Evolutionary conservation across 2,329 filamentous ascomycete species (phyloP), one percentile per base, ranked within the genome.

Genomic region (Verticillium nubilum): DNA sequence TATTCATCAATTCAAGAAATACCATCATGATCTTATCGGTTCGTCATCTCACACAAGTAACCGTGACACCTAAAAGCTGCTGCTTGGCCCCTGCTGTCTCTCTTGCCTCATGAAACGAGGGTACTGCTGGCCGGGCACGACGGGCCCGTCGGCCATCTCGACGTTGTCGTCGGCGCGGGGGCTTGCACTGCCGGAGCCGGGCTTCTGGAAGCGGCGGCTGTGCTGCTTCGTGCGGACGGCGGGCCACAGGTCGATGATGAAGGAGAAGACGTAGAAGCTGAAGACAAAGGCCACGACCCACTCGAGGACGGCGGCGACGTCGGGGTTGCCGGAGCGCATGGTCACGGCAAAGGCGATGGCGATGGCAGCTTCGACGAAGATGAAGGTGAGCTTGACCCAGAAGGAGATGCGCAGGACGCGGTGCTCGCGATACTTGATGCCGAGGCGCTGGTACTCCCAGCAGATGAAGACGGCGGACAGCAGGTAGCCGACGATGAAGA

Each of bases 401-500:
- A 98, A 98, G 59, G 90, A 95, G 61, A 81, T 73, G 54, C 87
- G 84, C 12, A 99, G 83, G 64, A 95, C 77, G 58, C 81, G 83
- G 74, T 94, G 85, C 61, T 92, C 78, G 63, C 88, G 88, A 58
- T 73, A 85, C 84, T 88, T 52, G 58, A 89, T 86, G 27, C 92
- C 92, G 1, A 98, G 82, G 2, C 91, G 87, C 68, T 95, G 89
- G 73, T 96, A 97, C 73, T 97, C 92, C 77, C 86, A 87, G 78
- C 93, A 97, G 65, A 94, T 89, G 74, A 93, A 94, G 66, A 97
- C 82, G 59, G 94, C 93, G 4, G 88, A 91, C 58, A 97, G 70
- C 58, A 97, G 78, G 72, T 96, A 98, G 33, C 92, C 95, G 15
- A 74, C 86, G 71, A 97, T 91, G 73, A 99, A 99, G 57, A 97